Evolutionary conservation across 2,329 filamentous ascomycete genomes (phyloP), one percentile per base, ranked within the genome.

Genomic region (Cordyceps cicadae): DNA sequence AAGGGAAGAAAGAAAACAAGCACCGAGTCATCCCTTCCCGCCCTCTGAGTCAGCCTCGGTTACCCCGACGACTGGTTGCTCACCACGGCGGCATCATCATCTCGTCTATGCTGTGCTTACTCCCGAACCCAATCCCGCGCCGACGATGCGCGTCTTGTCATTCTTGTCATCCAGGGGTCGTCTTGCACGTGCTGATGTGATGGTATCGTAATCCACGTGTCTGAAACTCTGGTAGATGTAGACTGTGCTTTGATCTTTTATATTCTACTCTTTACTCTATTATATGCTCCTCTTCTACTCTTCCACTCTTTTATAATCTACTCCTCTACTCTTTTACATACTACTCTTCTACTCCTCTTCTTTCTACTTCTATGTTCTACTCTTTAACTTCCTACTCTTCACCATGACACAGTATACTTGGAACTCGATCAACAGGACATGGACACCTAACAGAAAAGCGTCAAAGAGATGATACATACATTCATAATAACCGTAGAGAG

Each of bases 51-150:
- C 14, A 43, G 39, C 39, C 50, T 17, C 51, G 51, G 51, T 21
- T 21, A n/a, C 51, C 21, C 51, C 37, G 51, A 54, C 14, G 14
- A 14, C 19, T 37, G 12, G 39, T 6, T 43, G 37, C 52, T 54
- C 21, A 41, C 51, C 51, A 52, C 51, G n/a, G 41, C 2, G 4
- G 24, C 24, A 24, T 24, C 24, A 4, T 24, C 24, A 24, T 24
- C 24, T 24, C 24, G 43, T 54, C 37, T 54, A 43, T 37, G 29
- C n/a, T 21, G 8, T 54, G 52, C 37, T 43, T 43, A 54, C 52
- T 15, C 17, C 52, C 37, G 52, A 43, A 19, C 52, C 52, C 52
- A 54, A 54, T 54, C 52, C 37, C 52, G 52, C 52, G 52, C 52
- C 52, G 15, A 26, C 37, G 52, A 54, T 43, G n/a, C 37, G 52